Percentiles rank a stretch among this genome's conserved stretches.
Conservation (phyloP, 441 rosid genomes). For the Populus hybrid region DNA sequence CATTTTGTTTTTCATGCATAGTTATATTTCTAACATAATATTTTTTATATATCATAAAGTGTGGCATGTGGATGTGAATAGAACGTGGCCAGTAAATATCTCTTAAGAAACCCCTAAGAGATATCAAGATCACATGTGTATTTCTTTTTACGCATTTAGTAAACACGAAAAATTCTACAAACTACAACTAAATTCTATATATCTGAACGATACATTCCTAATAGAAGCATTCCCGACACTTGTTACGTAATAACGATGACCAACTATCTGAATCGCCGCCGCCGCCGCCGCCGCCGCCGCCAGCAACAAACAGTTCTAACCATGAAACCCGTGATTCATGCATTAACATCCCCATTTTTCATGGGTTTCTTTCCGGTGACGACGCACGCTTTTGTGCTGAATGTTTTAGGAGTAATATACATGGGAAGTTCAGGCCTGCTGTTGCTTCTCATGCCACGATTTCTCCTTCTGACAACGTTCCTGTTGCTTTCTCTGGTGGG, state of each 20-base stretch:
- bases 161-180: too few relatives aligned
- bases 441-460: conserved; percentile 85
- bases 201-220: too few relatives aligned
- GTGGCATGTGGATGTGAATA: too few relatives aligned
- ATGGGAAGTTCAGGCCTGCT: conserved; percentile 81
- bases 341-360: conserved; percentile 41
- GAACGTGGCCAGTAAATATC: too few relatives aligned
- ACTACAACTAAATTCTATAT: too few relatives aligned
- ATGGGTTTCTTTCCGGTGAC: conserved; percentile 32
- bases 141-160: too few relatives aligned
- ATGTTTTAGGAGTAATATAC: conserved; percentile 73
- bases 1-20: too few relatives aligned
- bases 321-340: conserved; percentile 31
- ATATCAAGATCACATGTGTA: too few relatives aligned
- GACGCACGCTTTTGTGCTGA: conserved; percentile 63
- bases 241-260: conserved; percentile 19
- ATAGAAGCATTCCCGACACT: too few relatives aligned
- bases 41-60: too few relatives aligned
- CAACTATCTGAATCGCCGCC: not conserved
- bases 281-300: not conserved
- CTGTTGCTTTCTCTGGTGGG: conserved; percentile 96
- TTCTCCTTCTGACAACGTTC: conserved; percentile 85
- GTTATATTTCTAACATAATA: too few relatives aligned
- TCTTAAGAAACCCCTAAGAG: too few relatives aligned
- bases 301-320: not conserved